These are phyloP conservation scores for Colletotrichum sp. DNA, from an alignment of 2,329 filamentous ascomycete species.

Conservation along the genomic window DNA sequence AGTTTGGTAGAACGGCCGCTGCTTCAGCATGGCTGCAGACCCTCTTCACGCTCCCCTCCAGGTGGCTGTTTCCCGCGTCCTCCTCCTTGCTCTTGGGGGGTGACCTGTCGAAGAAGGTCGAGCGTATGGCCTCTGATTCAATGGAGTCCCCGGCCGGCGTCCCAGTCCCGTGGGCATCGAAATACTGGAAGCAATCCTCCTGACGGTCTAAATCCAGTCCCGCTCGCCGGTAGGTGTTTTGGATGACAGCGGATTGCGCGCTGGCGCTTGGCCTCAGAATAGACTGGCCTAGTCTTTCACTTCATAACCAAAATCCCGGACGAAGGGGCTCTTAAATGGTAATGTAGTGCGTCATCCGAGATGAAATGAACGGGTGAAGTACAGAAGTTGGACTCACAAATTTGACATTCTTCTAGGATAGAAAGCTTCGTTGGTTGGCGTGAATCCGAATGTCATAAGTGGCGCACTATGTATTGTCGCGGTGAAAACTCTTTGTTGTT, in stretches of 20 bases:
- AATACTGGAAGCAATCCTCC: conserved; percentile 1
- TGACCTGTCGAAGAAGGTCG: neutral
- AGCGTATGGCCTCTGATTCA: conserved; percentile 34
- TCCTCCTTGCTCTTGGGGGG: neutral
- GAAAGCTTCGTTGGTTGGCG: too few relatives aligned
- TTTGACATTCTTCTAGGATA: too few relatives aligned
- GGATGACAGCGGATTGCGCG: conserved; percentile 31
- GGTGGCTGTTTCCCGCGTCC: conserved; percentile 14
- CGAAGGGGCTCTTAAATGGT: too few relatives aligned
- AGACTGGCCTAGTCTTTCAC: neutral
- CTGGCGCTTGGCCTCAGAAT: conserved; percentile 39
- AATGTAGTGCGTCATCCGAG: too few relatives aligned
- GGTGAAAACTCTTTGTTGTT: too few relatives aligned
- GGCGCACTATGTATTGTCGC: too few relatives aligned
- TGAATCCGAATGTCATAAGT: too few relatives aligned
- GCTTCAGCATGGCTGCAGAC: conserved; percentile 32
- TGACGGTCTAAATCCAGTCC: conserved; percentile 12
- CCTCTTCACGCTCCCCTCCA: conserved; percentile 29
- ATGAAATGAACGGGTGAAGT: too few relatives aligned
- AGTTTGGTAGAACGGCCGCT: conserved; percentile 33
- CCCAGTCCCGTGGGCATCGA: conserved; percentile 42
- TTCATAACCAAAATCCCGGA: too few relatives aligned
- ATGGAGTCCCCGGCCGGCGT: conserved; percentile 41
- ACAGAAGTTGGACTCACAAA: too few relatives aligned
- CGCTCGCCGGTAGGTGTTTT: conserved; percentile 26